Percentiles rank a stretch among this genome's conserved stretches.
Conservation (phyloP, 2,329 filamentous ascomycete genomes). For the Beauveria pseudobassiana region DNA sequence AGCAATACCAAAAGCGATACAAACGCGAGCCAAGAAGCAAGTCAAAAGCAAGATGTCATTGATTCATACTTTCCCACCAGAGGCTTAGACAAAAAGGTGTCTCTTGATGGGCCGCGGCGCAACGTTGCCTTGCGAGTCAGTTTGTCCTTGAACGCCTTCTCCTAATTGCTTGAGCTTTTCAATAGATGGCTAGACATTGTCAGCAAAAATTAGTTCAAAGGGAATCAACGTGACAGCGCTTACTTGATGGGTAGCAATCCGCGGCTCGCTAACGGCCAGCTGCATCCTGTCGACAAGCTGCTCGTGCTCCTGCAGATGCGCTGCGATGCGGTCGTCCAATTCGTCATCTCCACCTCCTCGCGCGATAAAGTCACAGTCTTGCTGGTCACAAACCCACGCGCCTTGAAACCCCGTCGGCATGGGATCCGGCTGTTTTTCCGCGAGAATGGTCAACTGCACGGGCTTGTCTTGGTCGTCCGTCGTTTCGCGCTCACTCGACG, state of each 20-base stretch:
- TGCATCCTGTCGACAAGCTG: constrained; percentile 42
- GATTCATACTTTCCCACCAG: neutral
- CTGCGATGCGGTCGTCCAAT: constrained; percentile 48
- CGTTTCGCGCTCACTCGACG: constrained; percentile 8
- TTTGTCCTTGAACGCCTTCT: neutral
- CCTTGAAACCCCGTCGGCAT: constrained; percentile 49
- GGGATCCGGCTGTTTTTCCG: constrained; percentile 42
- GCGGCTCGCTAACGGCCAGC: constrained; percentile 49
- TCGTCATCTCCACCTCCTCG: constrained; percentile 51
- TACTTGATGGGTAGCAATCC: constrained; percentile 52
- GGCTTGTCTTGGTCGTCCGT: constrained; percentile 22
- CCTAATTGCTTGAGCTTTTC: constrained; percentile 9
- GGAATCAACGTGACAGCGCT: constrained; percentile 17
- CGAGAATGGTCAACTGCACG: constrained; percentile 38
- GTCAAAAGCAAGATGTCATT: neutral
- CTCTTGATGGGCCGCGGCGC: constrained; percentile 2
- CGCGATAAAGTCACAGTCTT: constrained; percentile 57
- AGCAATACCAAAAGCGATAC: neutral
- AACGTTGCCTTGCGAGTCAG: neutral
- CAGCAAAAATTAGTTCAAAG: neutral
- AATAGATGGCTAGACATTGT: neutral
- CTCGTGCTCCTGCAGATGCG: constrained; percentile 55
- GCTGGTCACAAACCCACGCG: constrained; percentile 59
- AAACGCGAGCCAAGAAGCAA: neutral
- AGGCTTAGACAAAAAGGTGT: constrained; percentile 1